Base-by-base conservation (phyloP, 192 early-diverging fungal genomes). In the Umbelopsis vinacea region DNA sequence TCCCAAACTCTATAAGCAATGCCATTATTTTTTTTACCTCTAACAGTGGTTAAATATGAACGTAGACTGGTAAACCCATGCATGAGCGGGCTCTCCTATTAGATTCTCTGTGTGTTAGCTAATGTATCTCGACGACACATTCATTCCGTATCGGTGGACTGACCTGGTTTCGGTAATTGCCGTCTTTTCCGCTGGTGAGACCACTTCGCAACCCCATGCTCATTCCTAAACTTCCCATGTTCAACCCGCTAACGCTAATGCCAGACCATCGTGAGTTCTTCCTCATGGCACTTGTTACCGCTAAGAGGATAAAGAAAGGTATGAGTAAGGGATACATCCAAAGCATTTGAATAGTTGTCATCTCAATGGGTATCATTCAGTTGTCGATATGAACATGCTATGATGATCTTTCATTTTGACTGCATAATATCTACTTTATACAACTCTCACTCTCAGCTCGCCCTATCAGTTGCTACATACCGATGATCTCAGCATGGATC, bases 221-320 rank as follows among this genome's bases (percentile, higher is more conserved):
- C 79, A 87, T 84, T 10, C 86, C 88, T 37, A 88, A 73, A 40
- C 82, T 75, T 54, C 84, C 84, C 86, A 88, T 87, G 52, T 80
- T 76, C 12, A 86, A 63, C n/a, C 86, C 80, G 73, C 77, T 84
- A 17, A 87, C 83, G 45, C 83, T 84, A 74, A 85, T 84, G 9
- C 86, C 86, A 38, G 86, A 83, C 93, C 93, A 95, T 38, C 92
- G 87, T 55, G 91, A 89, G 80, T 93, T 94, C 76, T 89, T 91
- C 22, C 91, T 83, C 92, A 95, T 93, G 38, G 90, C 89, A 70
- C 82, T 88, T 15, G 88, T 90, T 26, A 95, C 92, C 66, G 77
- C 77, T 79, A 17, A 43, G 7, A 50, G 19, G 46, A 33, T 26
- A 26, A 63, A 21, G 33, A 12, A 4, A 71, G 29, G 19, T 43